Conservation (phyloP, 257 asterid genomes). For the Rubia yunnanensis region DNA sequence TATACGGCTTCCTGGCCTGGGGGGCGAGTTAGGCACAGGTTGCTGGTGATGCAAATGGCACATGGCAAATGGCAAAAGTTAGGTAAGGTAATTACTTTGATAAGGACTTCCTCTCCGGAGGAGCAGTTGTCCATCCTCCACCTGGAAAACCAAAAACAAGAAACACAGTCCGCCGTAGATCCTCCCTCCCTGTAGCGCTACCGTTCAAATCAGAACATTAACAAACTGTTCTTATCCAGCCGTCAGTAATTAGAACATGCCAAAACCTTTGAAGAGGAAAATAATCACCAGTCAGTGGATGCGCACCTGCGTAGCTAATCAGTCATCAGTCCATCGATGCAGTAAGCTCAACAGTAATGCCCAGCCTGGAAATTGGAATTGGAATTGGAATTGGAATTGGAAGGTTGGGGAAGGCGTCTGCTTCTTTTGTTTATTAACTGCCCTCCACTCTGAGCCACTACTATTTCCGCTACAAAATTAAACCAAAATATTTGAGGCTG, state of each 20-base stretch:
- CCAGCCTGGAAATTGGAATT: neutral
- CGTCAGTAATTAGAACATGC: constrained; percentile 20
- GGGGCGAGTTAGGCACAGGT: constrained; percentile 1
- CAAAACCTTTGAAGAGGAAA: constrained; percentile 41
- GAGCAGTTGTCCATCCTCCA: constrained; percentile 76
- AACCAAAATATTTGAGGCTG: constrained; percentile 56
- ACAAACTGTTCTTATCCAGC: constrained; percentile 13
- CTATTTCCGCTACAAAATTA: constrained; percentile 14
- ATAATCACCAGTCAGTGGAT: neutral
- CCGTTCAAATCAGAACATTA: constrained; percentile 14
- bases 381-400: constrained; percentile 7
- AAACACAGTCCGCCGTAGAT: constrained; percentile 25
- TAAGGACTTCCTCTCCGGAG: constrained; percentile 74
- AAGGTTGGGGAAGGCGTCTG: constrained; percentile 11
- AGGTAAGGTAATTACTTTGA: constrained; percentile 42
- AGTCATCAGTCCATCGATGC: no score
- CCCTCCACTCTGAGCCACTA: constrained; percentile 63
- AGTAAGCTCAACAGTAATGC: no score
- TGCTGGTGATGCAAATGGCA: neutral
- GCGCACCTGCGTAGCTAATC: constrained; percentile 23
- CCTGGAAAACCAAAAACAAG: constrained; percentile 56
- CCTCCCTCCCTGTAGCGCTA: constrained; percentile 20
- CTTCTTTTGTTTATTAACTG: constrained; percentile 6
- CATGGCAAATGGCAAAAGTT: neutral
- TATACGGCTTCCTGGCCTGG: constrained; percentile 90